Conservation (phyloP, 2,329 filamentous ascomycete genomes). For the Sclerotinia glacialis region DNA sequence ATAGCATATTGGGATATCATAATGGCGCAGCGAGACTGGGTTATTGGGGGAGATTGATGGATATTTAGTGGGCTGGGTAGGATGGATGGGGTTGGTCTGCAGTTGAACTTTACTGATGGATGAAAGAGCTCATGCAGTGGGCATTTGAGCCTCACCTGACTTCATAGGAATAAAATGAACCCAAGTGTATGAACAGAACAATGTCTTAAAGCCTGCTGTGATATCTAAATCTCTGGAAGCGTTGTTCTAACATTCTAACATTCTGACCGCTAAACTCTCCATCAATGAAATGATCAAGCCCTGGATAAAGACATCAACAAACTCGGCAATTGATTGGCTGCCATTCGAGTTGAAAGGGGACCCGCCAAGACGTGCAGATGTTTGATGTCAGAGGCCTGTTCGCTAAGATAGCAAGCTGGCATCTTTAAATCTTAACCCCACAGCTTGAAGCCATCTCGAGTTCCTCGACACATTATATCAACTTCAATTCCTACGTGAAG, state of each 20-base stretch:
- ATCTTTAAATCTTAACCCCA: conserved; percentile 27
- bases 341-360: not conserved
- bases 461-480: not conserved
- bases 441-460: conserved; percentile 18
- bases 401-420: conserved; percentile 29
- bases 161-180: not conserved
- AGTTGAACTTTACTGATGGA: not conserved
- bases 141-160: conserved; percentile 17
- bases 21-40: conserved; percentile 36
- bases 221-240: not conserved
- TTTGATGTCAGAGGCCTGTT: conserved; percentile 14
- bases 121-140: conserved; percentile 18
- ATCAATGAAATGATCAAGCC: not conserved
- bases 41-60: conserved; percentile 2
- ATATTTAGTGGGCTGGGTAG: not conserved
- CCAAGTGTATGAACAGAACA: not conserved
- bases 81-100: not conserved
- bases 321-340: not conserved
- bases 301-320: not conserved
- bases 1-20: conserved; percentile 24
- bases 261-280: not conserved
- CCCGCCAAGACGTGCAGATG: conserved; percentile 4
- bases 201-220: not conserved
- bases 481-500: not conserved
- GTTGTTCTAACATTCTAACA: not conserved